phyloP scores from a whole-genome alignment of 2,329 filamentous ascomycete genomes.

The Teratosphaeria viscida region DNA sequence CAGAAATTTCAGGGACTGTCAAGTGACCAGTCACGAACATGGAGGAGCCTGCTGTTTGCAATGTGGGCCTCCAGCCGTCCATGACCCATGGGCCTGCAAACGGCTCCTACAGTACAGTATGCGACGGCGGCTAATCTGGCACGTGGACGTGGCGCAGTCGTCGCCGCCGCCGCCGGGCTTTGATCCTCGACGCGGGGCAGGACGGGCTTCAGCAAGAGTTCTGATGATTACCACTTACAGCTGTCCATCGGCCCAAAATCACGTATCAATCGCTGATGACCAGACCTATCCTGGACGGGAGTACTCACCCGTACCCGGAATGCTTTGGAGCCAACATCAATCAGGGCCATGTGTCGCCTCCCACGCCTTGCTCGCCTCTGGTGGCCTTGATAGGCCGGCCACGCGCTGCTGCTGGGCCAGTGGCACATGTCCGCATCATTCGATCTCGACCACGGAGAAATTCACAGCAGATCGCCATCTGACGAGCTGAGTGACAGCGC shows the following conservation, averaged over 20 bases:
- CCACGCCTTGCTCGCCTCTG: neutral
- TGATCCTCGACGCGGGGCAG: neutral
- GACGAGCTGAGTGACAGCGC: neutral
- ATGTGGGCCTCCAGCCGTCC: neutral
- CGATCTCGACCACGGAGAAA: neutral
- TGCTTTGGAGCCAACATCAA: neutral
- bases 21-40: neutral
- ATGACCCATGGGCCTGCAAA: neutral
- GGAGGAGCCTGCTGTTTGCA: neutral
- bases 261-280: neutral
- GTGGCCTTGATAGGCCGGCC: neutral
- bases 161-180: neutral
- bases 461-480: neutral
- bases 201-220: neutral
- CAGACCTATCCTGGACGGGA: neutral
- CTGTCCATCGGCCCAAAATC: too few species aligned
- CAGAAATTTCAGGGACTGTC: neutral
- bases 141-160: neutral
- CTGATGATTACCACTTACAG: too few species aligned
- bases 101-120: neutral
- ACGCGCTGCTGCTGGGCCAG: neutral
- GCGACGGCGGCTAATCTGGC: neutral
- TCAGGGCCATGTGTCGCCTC: neutral
- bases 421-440: neutral
- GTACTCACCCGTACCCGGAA: neutral